These are phyloP conservation scores for Xylariaceae sp. DNA, from an alignment of 2,329 filamentous ascomycete genomes.

Conservation along the genomic window DNA sequence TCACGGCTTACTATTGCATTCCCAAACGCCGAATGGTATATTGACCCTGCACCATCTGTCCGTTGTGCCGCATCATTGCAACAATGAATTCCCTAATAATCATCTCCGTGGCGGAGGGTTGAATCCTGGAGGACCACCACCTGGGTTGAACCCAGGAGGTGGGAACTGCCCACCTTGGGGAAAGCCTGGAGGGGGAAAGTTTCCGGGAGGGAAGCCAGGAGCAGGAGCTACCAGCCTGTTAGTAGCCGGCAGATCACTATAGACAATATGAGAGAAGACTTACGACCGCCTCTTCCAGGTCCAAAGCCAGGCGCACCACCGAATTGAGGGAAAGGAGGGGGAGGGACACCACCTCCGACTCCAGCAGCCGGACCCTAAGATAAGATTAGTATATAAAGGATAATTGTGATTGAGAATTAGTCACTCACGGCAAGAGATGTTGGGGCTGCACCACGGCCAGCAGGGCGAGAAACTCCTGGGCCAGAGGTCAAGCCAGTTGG, in stretches of 20 bases:
- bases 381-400: conserved; percentile 29
- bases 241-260: conserved; percentile 17
- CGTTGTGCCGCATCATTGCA: conserved; percentile 13
- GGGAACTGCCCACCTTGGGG: conserved; percentile 52
- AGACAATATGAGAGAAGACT: conserved; percentile 39
- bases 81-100: conserved; percentile 17
- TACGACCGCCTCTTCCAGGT: conserved; percentile 61
- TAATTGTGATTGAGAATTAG: background rate
- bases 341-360: conserved; percentile 72
- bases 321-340: conserved; percentile 65
- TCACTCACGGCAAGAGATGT: conserved; percentile 76
- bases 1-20: conserved; percentile 32
- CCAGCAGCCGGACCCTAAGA: conserved; percentile 79
- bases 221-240: conserved; percentile 35
- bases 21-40: conserved; percentile 40
- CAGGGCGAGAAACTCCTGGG: conserved; percentile 88
- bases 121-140: conserved; percentile 69
- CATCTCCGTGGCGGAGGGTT: conserved; percentile 72
- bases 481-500: conserved; percentile 78
- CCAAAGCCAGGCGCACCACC: conserved; percentile 56
- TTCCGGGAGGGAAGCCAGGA: conserved; percentile 42
- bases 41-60: conserved; percentile 26
- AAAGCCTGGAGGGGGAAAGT: conserved; percentile 54
- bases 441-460: conserved; percentile 77
- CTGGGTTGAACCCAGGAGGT: conserved; percentile 59